Base-by-base conservation (phyloP, 331 rosid species). In the Acacia concinna region DNA sequence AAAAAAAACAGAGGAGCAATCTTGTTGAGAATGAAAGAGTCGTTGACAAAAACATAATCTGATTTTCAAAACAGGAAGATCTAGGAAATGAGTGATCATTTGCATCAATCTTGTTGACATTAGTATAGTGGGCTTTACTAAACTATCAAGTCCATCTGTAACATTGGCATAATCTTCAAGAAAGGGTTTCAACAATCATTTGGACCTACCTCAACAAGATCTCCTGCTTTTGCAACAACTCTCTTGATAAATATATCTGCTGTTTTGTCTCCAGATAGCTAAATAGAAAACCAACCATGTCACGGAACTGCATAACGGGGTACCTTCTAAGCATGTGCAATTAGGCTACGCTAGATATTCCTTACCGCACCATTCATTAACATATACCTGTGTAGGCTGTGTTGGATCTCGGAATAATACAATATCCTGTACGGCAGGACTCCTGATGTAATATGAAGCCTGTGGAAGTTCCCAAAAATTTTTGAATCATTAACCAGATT, bases 171-270 rank as follows among this genome's bases (percentile, higher is more conserved):
- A 68, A 60, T 51, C 57, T 64, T 32, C 3, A 71, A 51, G 41
- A 47, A 68, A 20, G 51, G 18, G 41, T 40, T 60, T 75, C 28
- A 18, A 46, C 28, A 44, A 62, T 63, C 30, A 62, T 44, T 75
- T 44, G 12, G 81, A 92, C 97, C 96, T 87, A 92, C 98, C 97
- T 95, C 87, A 76, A 95, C 96, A 23, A 78, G 76, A 85, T 92
- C 98, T 78, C 96, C 97, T 10, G 83, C 91, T 88, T 88, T 91
- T 13, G 97, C 97, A 69, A 95, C 97, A 85, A 92, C 83, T 90
- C 97, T 88, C 87, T 92, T 91, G 40, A 94, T 90, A 83, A 91
- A 90, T 59, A 92, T 86, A 66, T 41, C 73, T 35, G 76, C 84
- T 76, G 88, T 79, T 52, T 68, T 75, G 34, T 86, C 87, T 74